Evolutionary conservation across 129 eudicot genomes (phyloP).

Genomic region (Escallonia rubra): DNA sequence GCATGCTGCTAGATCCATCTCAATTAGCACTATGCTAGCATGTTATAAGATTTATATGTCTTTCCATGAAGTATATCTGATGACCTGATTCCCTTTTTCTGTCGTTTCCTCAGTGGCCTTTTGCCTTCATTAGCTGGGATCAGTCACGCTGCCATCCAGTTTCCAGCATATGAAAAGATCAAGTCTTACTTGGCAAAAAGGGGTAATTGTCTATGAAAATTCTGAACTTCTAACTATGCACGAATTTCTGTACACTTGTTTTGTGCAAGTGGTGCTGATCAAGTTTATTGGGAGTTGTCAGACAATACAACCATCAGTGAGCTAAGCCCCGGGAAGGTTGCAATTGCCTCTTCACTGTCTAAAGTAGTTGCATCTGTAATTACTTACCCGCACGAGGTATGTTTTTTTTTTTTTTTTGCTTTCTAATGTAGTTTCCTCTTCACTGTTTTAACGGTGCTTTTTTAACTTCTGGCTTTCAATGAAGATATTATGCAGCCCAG

Average conservation of each 20-base stretch:
- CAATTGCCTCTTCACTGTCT: conserved; percentile 81
- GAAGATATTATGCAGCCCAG: too few species aligned
- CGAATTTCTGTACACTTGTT: not conserved
- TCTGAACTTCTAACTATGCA: conserved; percentile 1
- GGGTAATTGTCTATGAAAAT: conserved; percentile 32
- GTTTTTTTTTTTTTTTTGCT: not conserved
- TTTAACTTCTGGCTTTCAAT: too few species aligned
- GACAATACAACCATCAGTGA: conserved; percentile 52
- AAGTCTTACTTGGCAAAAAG: conserved; percentile 71
- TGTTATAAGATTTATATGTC: not conserved
- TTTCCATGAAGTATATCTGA: not conserved
- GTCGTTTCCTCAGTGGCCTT: conserved; percentile 66
- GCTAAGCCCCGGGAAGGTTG: conserved; percentile 68
- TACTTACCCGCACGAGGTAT: conserved; percentile 96
- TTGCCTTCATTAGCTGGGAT: conserved; percentile 94
- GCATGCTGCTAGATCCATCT: not conserved
- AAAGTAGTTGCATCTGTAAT: conserved; percentile 78
- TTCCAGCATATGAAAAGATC: conserved; percentile 87
- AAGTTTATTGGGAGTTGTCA: conserved; percentile 32
- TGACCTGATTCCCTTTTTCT: not conserved
- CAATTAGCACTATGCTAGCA: too few species aligned
- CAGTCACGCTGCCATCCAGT: conserved; percentile 94
- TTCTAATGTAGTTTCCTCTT: not conserved
- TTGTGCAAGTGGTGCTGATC: conserved; percentile 16
- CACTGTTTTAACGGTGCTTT: too few species aligned